Evolutionary conservation across 345 rosid species (phyloP), one percentile per base, ranked within the genome.

Genomic region (Hibiscus syriacus): DNA sequence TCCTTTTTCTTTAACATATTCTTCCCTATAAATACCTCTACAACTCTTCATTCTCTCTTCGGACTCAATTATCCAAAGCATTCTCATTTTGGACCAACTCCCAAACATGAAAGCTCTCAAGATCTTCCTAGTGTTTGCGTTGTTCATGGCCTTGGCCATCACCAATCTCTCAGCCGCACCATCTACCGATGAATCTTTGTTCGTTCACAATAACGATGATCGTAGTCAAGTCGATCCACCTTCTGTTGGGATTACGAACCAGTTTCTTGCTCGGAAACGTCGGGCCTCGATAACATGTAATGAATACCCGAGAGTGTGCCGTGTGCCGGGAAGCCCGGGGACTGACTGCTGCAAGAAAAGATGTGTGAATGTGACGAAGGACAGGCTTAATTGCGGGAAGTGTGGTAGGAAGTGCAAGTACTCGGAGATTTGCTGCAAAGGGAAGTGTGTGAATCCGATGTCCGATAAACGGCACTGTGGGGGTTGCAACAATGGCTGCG

Each of bases 361-460:
- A 53, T 87, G 92, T 26, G 89, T 87, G 22, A 75, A 83, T 20
- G 57, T 82, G 26, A 13, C 7, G 29, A 81, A 69, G n/a, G 83
- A 85, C 70, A 49, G 62, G 38, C 12, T 73, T 6, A 85, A 82
- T 29, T 85, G 92, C 46, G 88, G 90, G 16, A 71, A 5, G 63
- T 87, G 92, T 46, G 92, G 92, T 0, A 77, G 67, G 48, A 79
- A 81, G 19, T 87, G 92, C 19, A 80, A 69, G 53, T 85, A 71
- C 74, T 70, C 78, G 0, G 84, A 83, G 76, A 61, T 74, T 54
- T 85, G 92, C 68, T 85, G 92, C 79, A 73, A 66, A 5, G 90
- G 87, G 29, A 34, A 66, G 60, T 87, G 92, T 70, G 90, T 83
- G 64, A 87, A 87, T 55, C 79, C 85, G 6, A 80, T 68, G 85